Conservation (phyloP, 2,329 filamentous ascomycete genomes). For the Nemania diffusa region DNA sequence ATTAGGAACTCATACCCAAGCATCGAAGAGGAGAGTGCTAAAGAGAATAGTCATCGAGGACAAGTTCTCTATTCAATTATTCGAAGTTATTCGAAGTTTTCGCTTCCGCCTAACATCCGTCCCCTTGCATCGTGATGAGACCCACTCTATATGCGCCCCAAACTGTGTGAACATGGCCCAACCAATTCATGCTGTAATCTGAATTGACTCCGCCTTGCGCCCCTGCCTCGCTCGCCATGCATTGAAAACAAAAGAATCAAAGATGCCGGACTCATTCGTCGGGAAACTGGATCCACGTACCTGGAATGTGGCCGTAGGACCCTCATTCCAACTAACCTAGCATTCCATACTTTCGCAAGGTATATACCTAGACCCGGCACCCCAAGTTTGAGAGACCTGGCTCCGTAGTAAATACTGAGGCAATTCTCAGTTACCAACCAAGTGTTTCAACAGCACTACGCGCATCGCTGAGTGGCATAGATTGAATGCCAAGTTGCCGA, state of each 20-base stretch:
- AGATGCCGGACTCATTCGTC: conserved; percentile 1
- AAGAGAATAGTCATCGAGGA: background rate
- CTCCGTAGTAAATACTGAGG: background rate
- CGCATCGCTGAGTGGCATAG: conserved; percentile 65
- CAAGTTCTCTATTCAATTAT: background rate
- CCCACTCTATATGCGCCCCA: conserved; percentile 39
- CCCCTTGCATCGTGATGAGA: conserved; percentile 27
- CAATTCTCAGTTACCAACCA: conserved; percentile 57
- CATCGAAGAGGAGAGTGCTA: background rate
- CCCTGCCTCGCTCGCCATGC: conserved; percentile 44
- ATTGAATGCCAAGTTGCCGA: conserved; percentile 67
- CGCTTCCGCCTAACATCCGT: conserved; percentile 8
- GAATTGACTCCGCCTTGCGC: conserved; percentile 36
- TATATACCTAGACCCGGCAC: conserved; percentile 34
- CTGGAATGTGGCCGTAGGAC: conserved; percentile 26
- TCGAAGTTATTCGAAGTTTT: background rate
- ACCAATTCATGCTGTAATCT: conserved; percentile 30
- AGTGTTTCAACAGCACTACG: conserved; percentile 67
- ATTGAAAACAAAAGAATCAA: conserved; percentile 35
- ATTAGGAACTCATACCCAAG: background rate
- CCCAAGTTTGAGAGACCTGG: conserved; percentile 11
- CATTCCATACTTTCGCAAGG: conserved; percentile 25
- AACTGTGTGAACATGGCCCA: conserved; percentile 19
- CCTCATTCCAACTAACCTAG: conserved; percentile 20
- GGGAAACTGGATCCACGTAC: background rate